Base-by-base conservation (phyloP, 2,329 filamentous ascomycete genomes). In the Ceratocystiopsis minuta region DNA sequence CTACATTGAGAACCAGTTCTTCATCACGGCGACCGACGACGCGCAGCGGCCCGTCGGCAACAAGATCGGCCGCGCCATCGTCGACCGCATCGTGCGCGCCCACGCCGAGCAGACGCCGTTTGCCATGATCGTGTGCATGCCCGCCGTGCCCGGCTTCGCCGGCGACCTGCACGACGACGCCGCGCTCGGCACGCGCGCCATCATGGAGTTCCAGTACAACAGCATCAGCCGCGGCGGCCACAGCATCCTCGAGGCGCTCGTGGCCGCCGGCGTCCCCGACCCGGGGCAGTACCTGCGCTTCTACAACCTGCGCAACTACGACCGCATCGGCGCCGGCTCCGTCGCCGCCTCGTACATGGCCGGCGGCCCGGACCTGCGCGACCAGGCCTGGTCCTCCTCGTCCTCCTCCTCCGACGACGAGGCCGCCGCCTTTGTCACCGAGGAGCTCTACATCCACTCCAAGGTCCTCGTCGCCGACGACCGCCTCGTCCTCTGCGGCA, bases 1-100 rank as follows among this genome's bases (percentile, higher is more conserved):
- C 45, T 87, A 86, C 57, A 85, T 87, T 33, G 80, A 87, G 56
- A 86, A 87, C 52, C 77, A 84, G 66, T 90, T 90, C 63, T 90
- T 90, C 65, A 90, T 90, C 59, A 90, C 83, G 0, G 80, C 82
- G 3, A 87, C 81, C 1, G 67, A 65, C 38, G 68, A 80, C 42
- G 62, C 75, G 43, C 81, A 86, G 55, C 68, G 68, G 46, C 80
- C 83, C 0, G 73, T 92, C 37, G 69, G 68, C 52, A 90, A 92
- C 60, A 75, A 78, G 56, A 79, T 92, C 46, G 83, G 83, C 37
- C 75, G 73, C 6, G 80, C 80, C 24, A 80, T 92, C 40, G 83
- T 85, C 7, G 76, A 85, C 49, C 74, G 84, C 33, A 80, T 88
- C 48, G 53, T 84, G 16, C 75, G 78, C 32, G 84, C 84, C 16